Conservation (phyloP, 2,329 filamentous ascomycete species). For the Fusarium pseudonygamai region DNA sequence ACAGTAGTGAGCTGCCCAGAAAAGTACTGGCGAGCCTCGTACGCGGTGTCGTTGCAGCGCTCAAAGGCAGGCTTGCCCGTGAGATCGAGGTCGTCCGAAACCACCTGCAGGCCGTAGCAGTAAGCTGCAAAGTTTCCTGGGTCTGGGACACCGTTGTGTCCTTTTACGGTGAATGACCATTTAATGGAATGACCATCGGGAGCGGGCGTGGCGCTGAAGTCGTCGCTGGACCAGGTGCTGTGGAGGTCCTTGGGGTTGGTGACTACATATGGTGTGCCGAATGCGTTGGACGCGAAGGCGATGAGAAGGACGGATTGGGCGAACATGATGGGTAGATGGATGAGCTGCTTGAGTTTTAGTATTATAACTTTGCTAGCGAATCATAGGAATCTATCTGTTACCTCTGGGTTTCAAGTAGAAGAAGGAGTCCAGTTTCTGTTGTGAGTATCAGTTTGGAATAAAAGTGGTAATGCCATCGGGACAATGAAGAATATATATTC, state of each 20-base stretch:
- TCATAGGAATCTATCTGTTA: too few species aligned
- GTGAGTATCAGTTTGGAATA: background rate
- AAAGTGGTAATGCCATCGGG: rapidly evolving
- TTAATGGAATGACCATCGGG: background rate
- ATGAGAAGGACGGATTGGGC: background rate
- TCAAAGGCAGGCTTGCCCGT: background rate
- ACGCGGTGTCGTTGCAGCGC: background rate
- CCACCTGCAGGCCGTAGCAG: background rate
- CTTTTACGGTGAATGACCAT: background rate
- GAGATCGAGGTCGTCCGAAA: background rate
- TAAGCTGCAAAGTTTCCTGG: background rate
- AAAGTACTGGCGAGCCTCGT: background rate
- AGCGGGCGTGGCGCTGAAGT: background rate
- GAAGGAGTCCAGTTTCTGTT: background rate
- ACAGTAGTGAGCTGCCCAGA: background rate
- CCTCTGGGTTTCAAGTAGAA: too few species aligned
- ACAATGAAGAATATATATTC: background rate
- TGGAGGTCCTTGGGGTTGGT: background rate
- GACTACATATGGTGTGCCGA: background rate
- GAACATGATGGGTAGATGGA: background rate
- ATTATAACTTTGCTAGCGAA: too few species aligned
- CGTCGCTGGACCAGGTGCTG: background rate
- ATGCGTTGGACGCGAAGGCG: background rate
- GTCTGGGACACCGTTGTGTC: background rate
- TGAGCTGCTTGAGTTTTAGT: background rate